These are phyloP conservation scores for Spergularia bocconei DNA, from an alignment of 148 eudicot genomes.

Conservation along the genomic window DNA sequence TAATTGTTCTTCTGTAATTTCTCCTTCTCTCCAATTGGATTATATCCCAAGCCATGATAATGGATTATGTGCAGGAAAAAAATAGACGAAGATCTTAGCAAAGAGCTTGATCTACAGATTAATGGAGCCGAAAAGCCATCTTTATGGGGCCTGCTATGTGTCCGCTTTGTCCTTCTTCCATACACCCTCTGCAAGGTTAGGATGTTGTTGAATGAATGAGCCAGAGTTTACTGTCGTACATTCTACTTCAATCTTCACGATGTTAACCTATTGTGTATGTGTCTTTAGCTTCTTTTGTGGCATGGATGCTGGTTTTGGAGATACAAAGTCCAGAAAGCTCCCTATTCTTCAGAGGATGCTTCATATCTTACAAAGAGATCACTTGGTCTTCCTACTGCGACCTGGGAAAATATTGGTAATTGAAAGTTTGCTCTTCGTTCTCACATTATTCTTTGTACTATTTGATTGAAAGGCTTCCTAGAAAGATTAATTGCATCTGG, in stretches of 20 bases:
- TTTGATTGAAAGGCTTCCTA: not conserved
- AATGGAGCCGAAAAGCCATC: slow-evolving; percentile 96
- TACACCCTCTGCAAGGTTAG: slow-evolving; percentile 79
- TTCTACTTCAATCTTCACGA: not conserved
- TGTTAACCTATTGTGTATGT: slow-evolving; percentile 18
- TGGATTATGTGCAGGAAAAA: slow-evolving; percentile 45
- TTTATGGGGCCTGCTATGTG: slow-evolving; percentile 69
- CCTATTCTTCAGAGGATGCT: slow-evolving; percentile 93
- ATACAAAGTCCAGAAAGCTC: slow-evolving; percentile 62
- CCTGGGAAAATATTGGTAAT: slow-evolving; percentile 73
- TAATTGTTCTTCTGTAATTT: not conserved
- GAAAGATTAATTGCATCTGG: not conserved
- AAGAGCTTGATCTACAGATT: slow-evolving; percentile 93
- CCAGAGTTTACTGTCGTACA: not conserved
- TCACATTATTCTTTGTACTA: not conserved
- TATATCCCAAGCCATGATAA: not conserved
- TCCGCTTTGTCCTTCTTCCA: slow-evolving; percentile 76
- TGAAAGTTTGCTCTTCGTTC: not conserved
- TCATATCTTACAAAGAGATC: slow-evolving; percentile 73
- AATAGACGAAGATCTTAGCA: slow-evolving; percentile 73
- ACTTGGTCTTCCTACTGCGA: slow-evolving; percentile 56
- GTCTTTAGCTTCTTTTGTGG: slow-evolving; percentile 72
- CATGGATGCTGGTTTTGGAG: slow-evolving; percentile 83
- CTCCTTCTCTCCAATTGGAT: not conserved
- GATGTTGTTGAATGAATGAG: not conserved